phyloP scores from a whole-genome alignment of 148 eudicot species.

The Rhododendron vialii region DNA sequence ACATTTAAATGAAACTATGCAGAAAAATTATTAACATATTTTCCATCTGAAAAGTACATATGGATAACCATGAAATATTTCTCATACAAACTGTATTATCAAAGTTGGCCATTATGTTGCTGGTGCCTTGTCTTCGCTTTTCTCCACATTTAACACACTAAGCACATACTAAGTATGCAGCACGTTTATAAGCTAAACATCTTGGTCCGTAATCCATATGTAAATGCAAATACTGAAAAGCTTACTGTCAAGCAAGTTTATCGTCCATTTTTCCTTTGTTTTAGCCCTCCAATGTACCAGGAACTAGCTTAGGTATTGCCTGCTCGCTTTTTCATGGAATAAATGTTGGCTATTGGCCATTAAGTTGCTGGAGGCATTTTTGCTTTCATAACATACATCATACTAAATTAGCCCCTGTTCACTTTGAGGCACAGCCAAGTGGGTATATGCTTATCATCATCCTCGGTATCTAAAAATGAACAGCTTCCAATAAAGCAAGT shows the following conservation, averaged over 20 bases:
- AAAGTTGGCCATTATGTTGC: neutral
- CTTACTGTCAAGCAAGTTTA: neutral
- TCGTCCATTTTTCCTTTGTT: neutral
- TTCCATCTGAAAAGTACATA: neutral
- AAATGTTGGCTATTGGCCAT: neutral
- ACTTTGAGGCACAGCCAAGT: neutral
- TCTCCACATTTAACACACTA: neutral
- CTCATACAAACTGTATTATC: neutral
- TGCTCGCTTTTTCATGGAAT: neutral
- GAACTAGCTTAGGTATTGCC: neutral
- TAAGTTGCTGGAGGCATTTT: neutral
- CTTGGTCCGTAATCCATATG: neutral
- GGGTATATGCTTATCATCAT: neutral
- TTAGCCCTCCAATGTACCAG: neutral
- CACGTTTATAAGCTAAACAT: neutral
- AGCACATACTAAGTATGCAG: neutral
- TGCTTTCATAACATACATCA: neutral
- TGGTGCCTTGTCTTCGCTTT: neutral
- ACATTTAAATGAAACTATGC: neutral
- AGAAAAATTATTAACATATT: neutral
- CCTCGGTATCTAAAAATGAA: neutral
- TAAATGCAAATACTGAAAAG: neutral
- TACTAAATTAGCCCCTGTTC: neutral
- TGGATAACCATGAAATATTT: neutral
- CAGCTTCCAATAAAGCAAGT: neutral